Evolutionary conservation across 116 monocot species (phyloP).

Genomic region (Posidonia oceanica): DNA sequence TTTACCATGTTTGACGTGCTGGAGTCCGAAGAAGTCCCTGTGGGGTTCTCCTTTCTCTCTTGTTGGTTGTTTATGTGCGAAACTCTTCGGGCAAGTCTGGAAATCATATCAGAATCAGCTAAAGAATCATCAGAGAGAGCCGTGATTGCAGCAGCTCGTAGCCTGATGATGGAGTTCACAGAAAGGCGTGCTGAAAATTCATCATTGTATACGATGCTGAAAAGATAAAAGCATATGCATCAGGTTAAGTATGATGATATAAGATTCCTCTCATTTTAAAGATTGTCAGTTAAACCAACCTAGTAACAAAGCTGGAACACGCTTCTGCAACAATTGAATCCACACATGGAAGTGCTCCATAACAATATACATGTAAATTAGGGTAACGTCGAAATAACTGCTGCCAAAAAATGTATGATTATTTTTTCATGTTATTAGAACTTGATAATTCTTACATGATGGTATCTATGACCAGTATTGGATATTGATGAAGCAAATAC

Average conservation of each 20-base stretch:
- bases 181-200: conserved; percentile 96
- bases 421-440: background rate
- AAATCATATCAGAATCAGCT: conserved; percentile 57
- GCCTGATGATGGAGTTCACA: conserved; percentile 73
- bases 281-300: conserved; percentile 19
- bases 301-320: conserved; percentile 85
- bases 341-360: conserved; percentile 84
- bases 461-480: too few species aligned
- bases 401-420: conserved; percentile 4
- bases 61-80: conserved; percentile 24
- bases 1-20: conserved; percentile 4
- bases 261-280: background rate
- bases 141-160: conserved; percentile 67
- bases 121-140: conserved; percentile 76
- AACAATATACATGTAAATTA: conserved; percentile 85
- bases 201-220: conserved; percentile 90
- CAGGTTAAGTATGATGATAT: conserved; percentile 2
- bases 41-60: conserved; percentile 12
- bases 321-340: conserved; percentile 84
- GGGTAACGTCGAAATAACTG: conserved; percentile 69
- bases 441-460: too few species aligned
- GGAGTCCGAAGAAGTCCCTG: background rate
- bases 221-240: conserved; percentile 9
- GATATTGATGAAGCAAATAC: too few species aligned
- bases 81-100: conserved; percentile 53